Conservation (phyloP, 2,329 filamentous ascomycete genomes). For the Ophiognomonia clavigignenti-juglandacearum region DNA sequence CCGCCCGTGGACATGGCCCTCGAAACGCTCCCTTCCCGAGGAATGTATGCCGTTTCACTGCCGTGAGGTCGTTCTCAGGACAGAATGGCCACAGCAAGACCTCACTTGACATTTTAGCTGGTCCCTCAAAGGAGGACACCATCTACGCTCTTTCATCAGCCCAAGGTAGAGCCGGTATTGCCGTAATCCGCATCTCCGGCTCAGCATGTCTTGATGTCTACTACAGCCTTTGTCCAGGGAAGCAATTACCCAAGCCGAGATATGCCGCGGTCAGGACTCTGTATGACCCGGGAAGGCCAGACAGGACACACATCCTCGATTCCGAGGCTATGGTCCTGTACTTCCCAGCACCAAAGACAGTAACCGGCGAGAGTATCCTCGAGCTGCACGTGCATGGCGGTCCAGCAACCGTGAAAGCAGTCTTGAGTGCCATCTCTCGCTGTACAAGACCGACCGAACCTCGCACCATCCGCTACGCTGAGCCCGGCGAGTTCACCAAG, state of each 20-base stretch:
- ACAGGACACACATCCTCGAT: constrained; percentile 58
- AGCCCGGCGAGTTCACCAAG: constrained; percentile 91
- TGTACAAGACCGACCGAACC: constrained; percentile 18
- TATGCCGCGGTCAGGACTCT: constrained; percentile 71
- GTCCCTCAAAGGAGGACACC: constrained; percentile 46
- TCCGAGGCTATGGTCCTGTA: constrained; percentile 75
- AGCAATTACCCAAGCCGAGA: constrained; percentile 40
- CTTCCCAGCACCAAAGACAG: constrained; percentile 76
- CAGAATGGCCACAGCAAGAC: not conserved
- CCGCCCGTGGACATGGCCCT: too few species aligned
- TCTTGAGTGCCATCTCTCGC: constrained; percentile 68
- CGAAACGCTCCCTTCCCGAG: too few species aligned
- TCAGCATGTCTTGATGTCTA: constrained; percentile 64
- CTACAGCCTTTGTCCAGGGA: constrained; percentile 43
- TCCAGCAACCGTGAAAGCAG: constrained; percentile 79
- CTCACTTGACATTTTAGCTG: constrained; percentile 6
- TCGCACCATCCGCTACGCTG: constrained; percentile 69
- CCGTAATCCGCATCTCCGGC: constrained; percentile 83
- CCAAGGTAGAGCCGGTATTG: constrained; percentile 80
- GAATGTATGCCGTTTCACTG: too few species aligned
- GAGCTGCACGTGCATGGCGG: constrained; percentile 96
- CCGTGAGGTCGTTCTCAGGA: too few species aligned
- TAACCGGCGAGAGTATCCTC: constrained; percentile 87
- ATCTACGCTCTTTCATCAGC: constrained; percentile 93
- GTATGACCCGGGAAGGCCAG: constrained; percentile 42